Conservation (phyloP, 2,329 filamentous ascomycete species). For the Tetracladium maxilliforme region DNA sequence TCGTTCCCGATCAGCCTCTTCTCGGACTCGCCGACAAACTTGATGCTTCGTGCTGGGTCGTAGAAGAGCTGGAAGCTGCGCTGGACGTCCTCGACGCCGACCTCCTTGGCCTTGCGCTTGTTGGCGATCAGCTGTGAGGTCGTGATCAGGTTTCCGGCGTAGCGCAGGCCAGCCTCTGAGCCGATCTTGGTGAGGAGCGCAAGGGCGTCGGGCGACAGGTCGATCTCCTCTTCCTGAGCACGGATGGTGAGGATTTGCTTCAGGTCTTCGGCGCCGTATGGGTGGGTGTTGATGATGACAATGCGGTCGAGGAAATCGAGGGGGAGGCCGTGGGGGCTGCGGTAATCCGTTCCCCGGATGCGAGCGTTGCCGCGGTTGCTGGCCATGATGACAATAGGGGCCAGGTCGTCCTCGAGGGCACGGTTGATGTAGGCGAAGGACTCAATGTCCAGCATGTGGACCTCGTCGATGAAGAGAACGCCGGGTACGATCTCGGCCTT, state of each 20-base stretch:
- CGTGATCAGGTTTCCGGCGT: constrained; percentile 95
- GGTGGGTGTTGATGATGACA: constrained; percentile 86
- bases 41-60: constrained; percentile 74
- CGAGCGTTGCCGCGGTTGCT: constrained; percentile 87
- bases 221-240: constrained; percentile 91
- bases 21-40: constrained; percentile 82
- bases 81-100: constrained; percentile 79
- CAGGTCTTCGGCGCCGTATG: constrained; percentile 74
- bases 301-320: constrained; percentile 89
- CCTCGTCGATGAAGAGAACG: constrained; percentile 95
- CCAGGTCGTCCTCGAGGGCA: constrained; percentile 84
- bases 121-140: constrained; percentile 78
- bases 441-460: constrained; percentile 99
- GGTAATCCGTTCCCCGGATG: constrained; percentile 88
- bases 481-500: constrained; percentile 97
- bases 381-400: constrained; percentile 98
- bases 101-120: constrained; percentile 74
- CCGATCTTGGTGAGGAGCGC: constrained; percentile 93
- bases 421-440: constrained; percentile 99
- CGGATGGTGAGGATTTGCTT: constrained; percentile 85
- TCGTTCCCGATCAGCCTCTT: constrained; percentile 84
- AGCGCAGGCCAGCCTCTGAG: constrained; percentile 78
- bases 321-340: constrained; percentile 82
- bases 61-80: constrained; percentile 91
- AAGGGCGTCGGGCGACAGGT: constrained; percentile 77